These are phyloP conservation scores for Thalassiosira mediterranea DNA, from an alignment of 352 stramenopile species.

Conservation along the genomic window DNA sequence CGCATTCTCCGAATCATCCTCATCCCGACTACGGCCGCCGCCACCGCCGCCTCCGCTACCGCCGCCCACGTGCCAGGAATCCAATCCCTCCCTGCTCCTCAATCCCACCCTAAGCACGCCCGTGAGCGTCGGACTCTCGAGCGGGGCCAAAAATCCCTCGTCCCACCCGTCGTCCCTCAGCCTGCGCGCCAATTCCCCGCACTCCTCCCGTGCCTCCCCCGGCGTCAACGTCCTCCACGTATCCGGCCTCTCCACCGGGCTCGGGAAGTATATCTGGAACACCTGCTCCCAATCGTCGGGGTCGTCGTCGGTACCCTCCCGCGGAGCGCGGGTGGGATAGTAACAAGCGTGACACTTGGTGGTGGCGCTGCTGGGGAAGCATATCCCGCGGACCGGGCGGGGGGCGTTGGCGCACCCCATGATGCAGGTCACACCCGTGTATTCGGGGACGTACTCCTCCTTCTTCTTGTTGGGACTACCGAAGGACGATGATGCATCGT, in stretches of 20 bases:
- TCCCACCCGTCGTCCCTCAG: constrained; percentile 65
- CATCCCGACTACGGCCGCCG: no score
- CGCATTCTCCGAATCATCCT: neutral
- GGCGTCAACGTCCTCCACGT: constrained; percentile 58
- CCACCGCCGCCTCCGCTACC: neutral
- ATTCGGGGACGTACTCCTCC: constrained; percentile 19
- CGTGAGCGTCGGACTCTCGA: constrained; percentile 49
- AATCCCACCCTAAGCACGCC: constrained; percentile 45
- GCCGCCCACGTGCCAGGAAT: constrained; percentile 45
- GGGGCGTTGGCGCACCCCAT: constrained; percentile 55
- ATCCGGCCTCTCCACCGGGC: constrained; percentile 39
- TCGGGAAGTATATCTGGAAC: constrained; percentile 79
- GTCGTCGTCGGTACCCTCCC: neutral
- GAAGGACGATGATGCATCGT: constrained; percentile 3
- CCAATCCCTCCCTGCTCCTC: constrained; percentile 33
- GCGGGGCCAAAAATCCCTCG: constrained; percentile 55
- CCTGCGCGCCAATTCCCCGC: constrained; percentile 47
- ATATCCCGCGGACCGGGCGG: constrained; percentile 39
- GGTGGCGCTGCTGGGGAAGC: constrained; percentile 49
- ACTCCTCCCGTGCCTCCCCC: constrained; percentile 53
- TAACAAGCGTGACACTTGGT: constrained; percentile 67
- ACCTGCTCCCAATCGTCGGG: constrained; percentile 47
- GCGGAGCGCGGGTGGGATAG: constrained; percentile 48
- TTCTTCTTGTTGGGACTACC: constrained; percentile 10
- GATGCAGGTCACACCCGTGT: constrained; percentile 53